Evolutionary conservation across 257 asterid species (phyloP), one percentile per base, ranked within the genome.

Genomic region (Plectranthus barbatus): DNA sequence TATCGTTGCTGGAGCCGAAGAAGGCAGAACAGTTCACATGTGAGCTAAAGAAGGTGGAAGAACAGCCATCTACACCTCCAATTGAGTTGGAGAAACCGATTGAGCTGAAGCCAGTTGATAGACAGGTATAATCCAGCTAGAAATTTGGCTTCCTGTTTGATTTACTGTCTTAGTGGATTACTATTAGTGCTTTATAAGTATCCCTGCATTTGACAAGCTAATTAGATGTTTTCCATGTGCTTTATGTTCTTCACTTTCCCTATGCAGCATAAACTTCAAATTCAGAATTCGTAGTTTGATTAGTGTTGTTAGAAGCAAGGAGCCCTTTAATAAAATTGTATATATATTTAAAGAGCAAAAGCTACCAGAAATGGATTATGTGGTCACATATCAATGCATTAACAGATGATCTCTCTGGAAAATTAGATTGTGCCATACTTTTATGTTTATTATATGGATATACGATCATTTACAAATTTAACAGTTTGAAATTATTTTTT

Each of bases 41-140:
- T 7, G 44, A 37, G 13, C 3, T 11, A 37, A 37, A 37, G 76
- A 31, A 76, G 74, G 80, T 15, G 50, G 82, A 72, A 42, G 85
- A 78, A 48, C 34, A 67, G 15, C 64, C 77, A 0, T 37, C 86
- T 9, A 5, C 58, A 33, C 80, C 65, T 62, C 78, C 76, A 48
- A 77, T 59, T 33, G 84, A 76, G 79, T 48, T 64, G 14, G 86
- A 79, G 53, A 82, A 82, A 59, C 76, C 82, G 0, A 59, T 73
- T 67, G 80, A 66, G 74, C 85, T 68, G 8, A 80, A 80, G 80
- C 79, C 70, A 59, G 69, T 83, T 9, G 95, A 90, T 80, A 85
- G 95, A 77, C 95, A 93, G 97, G 99, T 93, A 80, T 7, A 41
- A 24, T 54, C 44, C 1, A 60, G 64, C 57, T 57, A 13, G 58